Evolutionary conservation across 176 grass and related monocot genomes (phyloP), one percentile per base, ranked within the genome.

Genomic region (Ensete glaucum): DNA sequence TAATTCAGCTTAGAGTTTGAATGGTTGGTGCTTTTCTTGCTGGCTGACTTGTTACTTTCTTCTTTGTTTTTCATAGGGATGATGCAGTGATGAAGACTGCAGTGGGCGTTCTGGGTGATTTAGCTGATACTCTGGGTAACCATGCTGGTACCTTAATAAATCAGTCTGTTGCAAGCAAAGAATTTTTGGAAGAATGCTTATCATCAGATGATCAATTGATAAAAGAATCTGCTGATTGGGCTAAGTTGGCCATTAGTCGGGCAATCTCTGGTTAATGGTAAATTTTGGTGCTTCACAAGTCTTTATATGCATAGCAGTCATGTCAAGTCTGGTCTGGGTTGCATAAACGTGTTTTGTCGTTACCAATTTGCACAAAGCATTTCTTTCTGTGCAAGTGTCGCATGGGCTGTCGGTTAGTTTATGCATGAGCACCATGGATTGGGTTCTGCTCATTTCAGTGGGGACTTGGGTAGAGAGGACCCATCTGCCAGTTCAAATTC

Each of bases 291-390:
- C n/a, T 34, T 75, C 48, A 75, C 15, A 52, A 56, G 73, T 75
- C 73, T 75, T 25, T 54, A 75, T 75, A 75, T 50, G 73, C 72
- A 75, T 75, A 58, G 26, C n/a, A 13, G 73, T 75, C 73, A 58
- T 75, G 73, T 75, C 73, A 75, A 21, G 54, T 75, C 73, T 59
- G 73, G 73, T 75, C 73, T 60, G 73, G 54, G 55, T 75, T 56
- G 73, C 73, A 27, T 75, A 53, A 22, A 48, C 49, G 73, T 60
- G 72, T 74, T 12, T 43, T 24, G 73, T 75, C 73, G n/a, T 75
- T 24, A 75, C 73, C 54, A 60, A 54, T 75, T 75, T 60, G 54
- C 73, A 75, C 54, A 75, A 59, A 58, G 54, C 26, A 9, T 74
- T 57, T 74, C 25, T 58, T 74, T 57, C 25, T 25, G 53, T 9